phyloP scores from a whole-genome alignment of 129 eudicot species.

The Gnaphalium uliginosum region DNA sequence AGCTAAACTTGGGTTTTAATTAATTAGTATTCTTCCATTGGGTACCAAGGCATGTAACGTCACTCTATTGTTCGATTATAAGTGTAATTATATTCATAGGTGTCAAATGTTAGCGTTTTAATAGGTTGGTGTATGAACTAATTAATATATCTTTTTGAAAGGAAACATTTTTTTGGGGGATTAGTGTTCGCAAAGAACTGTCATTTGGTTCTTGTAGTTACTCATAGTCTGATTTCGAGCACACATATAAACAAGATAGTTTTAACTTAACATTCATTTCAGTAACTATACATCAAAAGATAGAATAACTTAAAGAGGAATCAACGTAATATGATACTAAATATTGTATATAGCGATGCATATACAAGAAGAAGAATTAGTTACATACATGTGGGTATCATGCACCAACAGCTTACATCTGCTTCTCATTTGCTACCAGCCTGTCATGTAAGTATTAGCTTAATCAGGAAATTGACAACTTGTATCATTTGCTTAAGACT shows the following conservation, averaged over 20 bases:
- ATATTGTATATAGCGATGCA: not conserved
- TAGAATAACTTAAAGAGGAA: not conserved
- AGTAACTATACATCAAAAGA: not conserved
- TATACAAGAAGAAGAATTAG: not conserved
- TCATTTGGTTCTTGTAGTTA: not conserved
- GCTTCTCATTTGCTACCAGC: constrained; percentile 28
- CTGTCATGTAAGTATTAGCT: constrained; percentile 23
- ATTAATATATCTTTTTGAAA: not conserved
- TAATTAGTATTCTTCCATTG: constrained; percentile 13
- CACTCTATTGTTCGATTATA: constrained; percentile 16
- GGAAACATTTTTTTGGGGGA: not conserved
- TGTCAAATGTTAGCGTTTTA: constrained; percentile 29
- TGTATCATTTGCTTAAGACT: constrained; percentile 2
- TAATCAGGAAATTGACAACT: constrained; percentile 13
- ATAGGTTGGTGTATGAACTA: constrained; percentile 13
- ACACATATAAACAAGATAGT: constrained; percentile 8
- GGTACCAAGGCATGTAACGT: constrained; percentile 17
- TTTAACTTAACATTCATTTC: constrained; percentile 8
- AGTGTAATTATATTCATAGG: constrained; percentile 11
- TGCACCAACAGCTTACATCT: constrained; percentile 23
- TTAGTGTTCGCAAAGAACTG: constrained; percentile 3
- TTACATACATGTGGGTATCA: constrained; percentile 12
- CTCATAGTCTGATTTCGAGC: not conserved
- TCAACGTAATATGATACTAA: not conserved
- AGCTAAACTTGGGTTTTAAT: constrained; percentile 37